Base-by-base conservation (phyloP, 2,329 filamentous ascomycete genomes). In the Sarocladium strictum region DNA sequence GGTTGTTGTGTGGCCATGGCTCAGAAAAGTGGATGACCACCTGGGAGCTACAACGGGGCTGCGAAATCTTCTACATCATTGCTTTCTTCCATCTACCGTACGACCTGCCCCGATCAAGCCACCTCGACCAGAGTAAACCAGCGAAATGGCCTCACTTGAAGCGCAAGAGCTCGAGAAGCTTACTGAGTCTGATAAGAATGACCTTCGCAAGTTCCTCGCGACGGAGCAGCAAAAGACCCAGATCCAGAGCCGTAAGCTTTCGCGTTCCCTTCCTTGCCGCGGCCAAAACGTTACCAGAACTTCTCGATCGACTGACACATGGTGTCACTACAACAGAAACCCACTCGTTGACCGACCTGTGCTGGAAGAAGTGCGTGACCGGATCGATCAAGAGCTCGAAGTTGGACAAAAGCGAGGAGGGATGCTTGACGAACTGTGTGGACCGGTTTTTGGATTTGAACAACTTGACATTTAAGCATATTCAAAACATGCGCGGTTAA, bases 361-460 rank as follows among this genome's bases (percentile, higher is more conserved):
- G 94, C 81, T 99, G 92, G 85, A 90, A 86, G 68, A 97, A 97
- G 76, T 99, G 94, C 77, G 78, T 97, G 58, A 87, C 88, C 9
- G 77, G 84, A 54, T 79, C 78, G 56, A 86, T 97, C 68, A 85
- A 85, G 62, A 81, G 78, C 58, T 81, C 84, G 26, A 82, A 84
- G 64, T 76, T 99, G 61, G 90, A 95, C 61, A 81, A 79, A 64
- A 76, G 72, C 58, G 94, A 99, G 75, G 86, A 94, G 75, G 74
- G 77, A 9, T 99, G 94, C 71, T 81, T 96, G 69, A 78, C 85
- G 69, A 97, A 96, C 76, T 99, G 94, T 67, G 91, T 97, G 55
- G 89, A 96, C 65, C 81, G 94, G 55, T 97, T 95, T 73, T 80
- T 97, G 74, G 94, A 99, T 71, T 82, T 91, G 59, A 94, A 93